Base-by-base conservation (phyloP, 257 asterid genomes). In the Przewalskia tangutica region DNA sequence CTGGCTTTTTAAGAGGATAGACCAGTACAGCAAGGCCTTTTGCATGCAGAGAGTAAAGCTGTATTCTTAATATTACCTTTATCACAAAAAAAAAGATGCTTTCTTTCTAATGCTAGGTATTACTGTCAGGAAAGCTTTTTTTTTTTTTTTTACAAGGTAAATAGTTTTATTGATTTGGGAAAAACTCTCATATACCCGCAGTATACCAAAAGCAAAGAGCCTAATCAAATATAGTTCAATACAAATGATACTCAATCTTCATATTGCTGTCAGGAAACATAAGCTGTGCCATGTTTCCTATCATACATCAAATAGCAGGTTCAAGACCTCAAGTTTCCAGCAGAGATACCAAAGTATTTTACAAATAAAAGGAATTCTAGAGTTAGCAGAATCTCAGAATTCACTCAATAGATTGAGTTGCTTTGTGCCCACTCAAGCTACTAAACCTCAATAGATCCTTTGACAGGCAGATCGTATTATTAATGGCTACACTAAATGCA, bases 1-100 rank as follows among this genome's bases (percentile, higher is more conserved):
- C 78, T 71, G 20, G 79, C 34, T 71, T 20, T 27, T 71, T 48
- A 71, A 50, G 79, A 71, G 79, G 79, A 71, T 20, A 71, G 59
- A 46, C 79, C 77, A 40, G 53, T 40, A 9, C 76, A 67, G 51
- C 4, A 8, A 38, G 34, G 54, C 53, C 32, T 40, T 40, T 38
- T 67, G 53, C 32, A 40, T 4, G 53, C 77, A 67, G 77, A 67
- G 16, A 67, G 53, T 16, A 27, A 27, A 27, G 32, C 23, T 66
- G 76, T 17, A 7, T 16, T 36, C 75, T 36, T 65, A 6, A 13
- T 34, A 34, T 65, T 66, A 16, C 6, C 50, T 38, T n/a, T 13
- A 16, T 16, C 76, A 66, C 7, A 66, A 7, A n/a, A 66, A 66
- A 66, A 64, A 66, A 34, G 12, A 4, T 32, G 34, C 73, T 65